Evolutionary conservation across 768 basidiomycete species (phyloP), one percentile per base, ranked within the genome.

Genomic region (Hypsizygus marmoreus): DNA sequence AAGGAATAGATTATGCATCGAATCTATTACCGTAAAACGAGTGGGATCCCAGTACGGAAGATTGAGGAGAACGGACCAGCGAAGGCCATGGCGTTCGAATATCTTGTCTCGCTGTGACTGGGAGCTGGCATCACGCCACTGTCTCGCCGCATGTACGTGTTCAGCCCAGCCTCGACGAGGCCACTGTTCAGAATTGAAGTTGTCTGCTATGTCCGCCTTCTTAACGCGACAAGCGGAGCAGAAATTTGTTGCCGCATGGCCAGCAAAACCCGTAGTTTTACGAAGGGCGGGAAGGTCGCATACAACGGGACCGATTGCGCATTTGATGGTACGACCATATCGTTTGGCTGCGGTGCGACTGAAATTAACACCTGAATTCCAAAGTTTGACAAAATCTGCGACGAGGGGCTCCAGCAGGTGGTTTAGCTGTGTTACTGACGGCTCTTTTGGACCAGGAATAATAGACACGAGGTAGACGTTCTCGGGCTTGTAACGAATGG

Each of bases 381-480:
- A 78, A 9, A 69, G 54, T 0, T 38, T 22, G 1, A 66, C 35
- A 0, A 76, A 55, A n/a, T 71, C 62, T 28, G 70, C 59, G 4
- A 76, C 59, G 11, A 76, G 60, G 1, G 66, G 70, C 0, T 24
- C n/a, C 2, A 78, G 52, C 19, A 71, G 54, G 34, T 73, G 68
- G 29, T 76, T 73, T 6, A 73, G 54, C 25, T 67, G 49, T 0
- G 60, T 33, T 0, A 64, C 40, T 1, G 53, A 55, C 1, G 74
- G 72, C 33, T 69, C 62, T 0, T 60, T 50, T 0, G 74, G 75
- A 0, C 74, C 71, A 3, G 72, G 71, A 19, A 75, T 69, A 43
- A 77, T 51, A 0, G 65, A 71, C 2, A 49, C 59, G 3, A 62
- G 47, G 45, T 62, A 75, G 55, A 76, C 64, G 44, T 76, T 74